Base-by-base conservation (phyloP, 148 eudicot genomes). In the Simmondsia chinensis region DNA sequence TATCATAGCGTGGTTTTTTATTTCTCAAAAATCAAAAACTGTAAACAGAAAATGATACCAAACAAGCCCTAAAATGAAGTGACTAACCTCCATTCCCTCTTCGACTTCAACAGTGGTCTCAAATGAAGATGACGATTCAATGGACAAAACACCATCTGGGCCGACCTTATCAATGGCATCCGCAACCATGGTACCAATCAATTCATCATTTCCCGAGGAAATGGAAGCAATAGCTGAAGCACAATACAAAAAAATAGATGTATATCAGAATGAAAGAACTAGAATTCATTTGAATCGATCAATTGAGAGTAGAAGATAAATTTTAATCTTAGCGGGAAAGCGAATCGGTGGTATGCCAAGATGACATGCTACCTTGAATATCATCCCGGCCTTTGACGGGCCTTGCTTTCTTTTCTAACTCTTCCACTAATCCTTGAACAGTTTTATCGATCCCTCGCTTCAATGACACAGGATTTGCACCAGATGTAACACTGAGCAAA, bases 161-260 rank as follows among this genome's bases (percentile, higher is more conserved):
- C 99, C 99, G 39, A 91, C 99, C 65, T 91, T 91, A 69, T 91
- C 99, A 35, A 91, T 76, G 21, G 99, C 99, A 63, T 91, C 95
- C 65, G 99, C 99, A 76, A 91, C 72, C 95, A 91, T 85, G 46
- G 76, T 22, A 25, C 99, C 99, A 57, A 91, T 86, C 18, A 36
- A 36, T 22, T 91, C 99, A 61, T 91, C 95, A 70, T 85, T 86
- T 7, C 95, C 95, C 61, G 99, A 82, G 43, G 99, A 91, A 62
- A 91, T 91, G 13, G 89, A 33, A 20, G 99, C 95, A 74, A 91
- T 69, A 25, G 99, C 99, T 91, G n/a, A n/a, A n/a, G n/a, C n/a
- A n/a, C n/a, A n/a, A n/a, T n/a, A n/a, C n/a, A n/a, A n/a, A n/a
- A n/a, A n/a, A n/a, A n/a, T n/a, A n/a, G n/a, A n/a, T n/a, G n/a